Evolutionary conservation across 176 grass and related monocot genomes (phyloP).

Genomic region (Carex littledalei): DNA sequence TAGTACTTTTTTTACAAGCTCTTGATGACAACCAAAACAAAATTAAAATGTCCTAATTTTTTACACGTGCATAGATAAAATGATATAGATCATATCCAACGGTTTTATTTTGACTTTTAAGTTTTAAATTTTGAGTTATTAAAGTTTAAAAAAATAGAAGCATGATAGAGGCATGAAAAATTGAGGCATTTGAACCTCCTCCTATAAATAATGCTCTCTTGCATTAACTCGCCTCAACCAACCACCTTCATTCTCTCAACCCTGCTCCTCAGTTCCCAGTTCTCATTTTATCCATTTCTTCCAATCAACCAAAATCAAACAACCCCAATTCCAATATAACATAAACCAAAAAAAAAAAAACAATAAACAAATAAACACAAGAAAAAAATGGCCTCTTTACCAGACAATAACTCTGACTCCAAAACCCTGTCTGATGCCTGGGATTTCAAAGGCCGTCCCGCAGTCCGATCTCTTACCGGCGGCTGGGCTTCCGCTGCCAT

Average conservation of each 20-base stretch:
- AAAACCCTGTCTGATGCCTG: constrained; percentile 67
- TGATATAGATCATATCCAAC: too few species aligned
- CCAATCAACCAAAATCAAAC: background rate
- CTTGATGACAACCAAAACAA: too few species aligned
- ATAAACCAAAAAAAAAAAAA: background rate
- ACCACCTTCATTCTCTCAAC: background rate
- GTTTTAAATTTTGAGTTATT: too few species aligned
- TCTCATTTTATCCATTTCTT: constrained; percentile 5
- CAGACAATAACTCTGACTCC: constrained; percentile 27
- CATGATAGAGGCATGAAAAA: too few species aligned
- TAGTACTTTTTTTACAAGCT: too few species aligned
- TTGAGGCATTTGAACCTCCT: too few species aligned
- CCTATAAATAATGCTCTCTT: constrained; percentile 6
- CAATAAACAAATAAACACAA: background rate
- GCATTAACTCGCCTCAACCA: constrained; percentile 25
- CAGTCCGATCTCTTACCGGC: constrained; percentile 46
- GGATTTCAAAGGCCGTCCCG: constrained; percentile 78
- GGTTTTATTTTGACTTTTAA: too few species aligned
- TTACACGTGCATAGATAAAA: too few species aligned
- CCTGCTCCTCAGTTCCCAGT: background rate
- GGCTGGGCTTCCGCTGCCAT: constrained; percentile 67
- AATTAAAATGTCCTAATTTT: too few species aligned
- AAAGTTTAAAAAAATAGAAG: too few species aligned
- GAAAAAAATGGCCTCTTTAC: constrained; percentile 39
- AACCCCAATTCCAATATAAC: background rate